phyloP scores from a whole-genome alignment of 2,329 filamentous ascomycete species.

The Aspergillus tanneri region DNA sequence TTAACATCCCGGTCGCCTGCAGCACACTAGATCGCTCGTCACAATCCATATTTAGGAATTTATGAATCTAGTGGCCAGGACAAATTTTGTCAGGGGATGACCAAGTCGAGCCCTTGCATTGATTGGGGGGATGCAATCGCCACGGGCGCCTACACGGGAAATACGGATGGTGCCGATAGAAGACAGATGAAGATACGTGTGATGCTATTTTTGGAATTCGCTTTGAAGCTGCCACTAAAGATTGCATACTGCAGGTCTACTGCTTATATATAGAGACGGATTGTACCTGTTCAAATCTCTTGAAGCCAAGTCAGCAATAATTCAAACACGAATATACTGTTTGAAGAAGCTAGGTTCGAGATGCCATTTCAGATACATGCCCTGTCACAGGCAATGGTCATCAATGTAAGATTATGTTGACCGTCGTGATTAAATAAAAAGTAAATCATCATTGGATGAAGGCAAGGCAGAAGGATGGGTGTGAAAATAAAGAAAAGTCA shows the following conservation, averaged over 20 bases:
- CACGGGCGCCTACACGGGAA: background rate
- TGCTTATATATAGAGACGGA: no score
- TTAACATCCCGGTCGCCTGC: background rate
- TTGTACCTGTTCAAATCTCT: no score
- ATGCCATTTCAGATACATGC: conserved; percentile 45
- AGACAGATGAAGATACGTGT: background rate
- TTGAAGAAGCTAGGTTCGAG: conserved; percentile 7
- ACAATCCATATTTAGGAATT: conserved; percentile 5
- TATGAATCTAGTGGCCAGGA: background rate
- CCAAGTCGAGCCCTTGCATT: background rate
- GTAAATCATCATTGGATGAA: conserved; percentile 64
- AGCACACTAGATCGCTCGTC: conserved; percentile 18
- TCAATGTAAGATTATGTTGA: conserved; percentile 79
- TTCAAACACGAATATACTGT: conserved; percentile 6
- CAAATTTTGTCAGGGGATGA: background rate
- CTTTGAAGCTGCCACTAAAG: no score
- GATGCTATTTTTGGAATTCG: background rate
- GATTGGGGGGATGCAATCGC: background rate
- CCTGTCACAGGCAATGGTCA: conserved; percentile 77
- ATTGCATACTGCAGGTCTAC: no score
- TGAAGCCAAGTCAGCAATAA: conserved; percentile 15
- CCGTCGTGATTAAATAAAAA: conserved; percentile 73
- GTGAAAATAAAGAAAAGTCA: conserved; percentile 7
- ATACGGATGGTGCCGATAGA: background rate
- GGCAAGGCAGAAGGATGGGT: conserved; percentile 12